A percentile compares a stretch with the other conserved stretches of the same genome.
phyloP scores from a whole-genome alignment of 805 yeast genomes.

The Schizosaccharomyces lindneri region DNA sequence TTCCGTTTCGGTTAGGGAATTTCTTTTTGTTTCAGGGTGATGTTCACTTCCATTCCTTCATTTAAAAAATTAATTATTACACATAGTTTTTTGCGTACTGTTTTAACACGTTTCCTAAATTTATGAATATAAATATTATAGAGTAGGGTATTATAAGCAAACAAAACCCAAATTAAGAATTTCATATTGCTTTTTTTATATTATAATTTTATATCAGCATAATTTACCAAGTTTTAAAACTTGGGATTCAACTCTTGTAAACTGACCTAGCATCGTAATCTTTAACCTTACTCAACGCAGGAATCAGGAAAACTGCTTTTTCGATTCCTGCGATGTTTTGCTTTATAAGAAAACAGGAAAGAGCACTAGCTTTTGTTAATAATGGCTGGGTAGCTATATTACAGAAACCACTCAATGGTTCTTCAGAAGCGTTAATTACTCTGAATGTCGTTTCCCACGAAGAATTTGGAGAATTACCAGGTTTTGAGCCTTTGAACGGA shows the following conservation, averaged over 20 bases:
- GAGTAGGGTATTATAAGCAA: too few species aligned
- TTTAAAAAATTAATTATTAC: too few species aligned
- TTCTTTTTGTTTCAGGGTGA: too few species aligned
- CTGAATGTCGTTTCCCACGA: background rate
- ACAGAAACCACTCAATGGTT: background rate
- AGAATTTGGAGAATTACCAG: background rate
- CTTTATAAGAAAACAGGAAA: background rate
- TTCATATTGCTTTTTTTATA: too few species aligned
- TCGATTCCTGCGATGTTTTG: background rate
- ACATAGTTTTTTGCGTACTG: too few species aligned
- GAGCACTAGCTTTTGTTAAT: background rate
- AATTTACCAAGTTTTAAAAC: background rate
- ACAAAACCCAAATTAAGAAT: too few species aligned
- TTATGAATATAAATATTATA: too few species aligned
- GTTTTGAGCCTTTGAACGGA: background rate
- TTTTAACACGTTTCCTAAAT: too few species aligned
- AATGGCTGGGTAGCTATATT: background rate
- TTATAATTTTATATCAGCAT: too few species aligned
- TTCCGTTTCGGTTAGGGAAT: too few species aligned
- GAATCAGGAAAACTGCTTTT: background rate
- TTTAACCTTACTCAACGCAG: background rate
- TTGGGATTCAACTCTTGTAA: background rate
- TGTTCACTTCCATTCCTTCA: too few species aligned
- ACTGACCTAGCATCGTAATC: background rate
- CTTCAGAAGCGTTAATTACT: background rate